These are phyloP conservation scores for Trichoderma sp. DNA, from an alignment of 2,329 filamentous ascomycete species.

Conservation along the genomic window DNA sequence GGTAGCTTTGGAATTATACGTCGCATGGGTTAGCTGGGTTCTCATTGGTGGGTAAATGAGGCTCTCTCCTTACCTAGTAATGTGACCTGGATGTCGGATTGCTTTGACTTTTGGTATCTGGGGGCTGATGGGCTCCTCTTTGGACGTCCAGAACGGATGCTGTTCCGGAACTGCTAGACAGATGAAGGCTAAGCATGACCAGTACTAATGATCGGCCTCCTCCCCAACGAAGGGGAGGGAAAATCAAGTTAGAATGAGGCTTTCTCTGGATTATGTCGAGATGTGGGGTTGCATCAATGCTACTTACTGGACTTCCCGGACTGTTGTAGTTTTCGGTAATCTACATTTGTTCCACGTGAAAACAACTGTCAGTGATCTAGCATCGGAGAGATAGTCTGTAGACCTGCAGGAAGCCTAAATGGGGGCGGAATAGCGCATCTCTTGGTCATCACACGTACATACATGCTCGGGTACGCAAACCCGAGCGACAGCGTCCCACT, in stretches of 20 bases:
- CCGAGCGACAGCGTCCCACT: constrained; percentile 76
- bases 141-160: constrained; percentile 75
- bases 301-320: constrained; percentile 63
- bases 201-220: constrained; percentile 56
- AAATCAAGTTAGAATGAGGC: constrained; percentile 3
- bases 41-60: constrained; percentile 14
- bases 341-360: constrained; percentile 39
- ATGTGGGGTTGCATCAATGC: constrained; percentile 18
- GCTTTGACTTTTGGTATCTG: constrained; percentile 63
- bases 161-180: constrained; percentile 69
- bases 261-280: constrained; percentile 1
- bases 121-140: constrained; percentile 63
- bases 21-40: not conserved
- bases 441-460: constrained; percentile 46
- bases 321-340: constrained; percentile 85
- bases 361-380: constrained; percentile 30
- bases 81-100: constrained; percentile 72
- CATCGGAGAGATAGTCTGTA: constrained; percentile 20
- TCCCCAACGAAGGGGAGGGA: not conserved
- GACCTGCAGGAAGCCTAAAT: constrained; percentile 11
- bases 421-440: not conserved
- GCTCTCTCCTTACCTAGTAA: constrained; percentile 54
- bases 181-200: constrained; percentile 79
- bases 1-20: constrained; percentile 15
- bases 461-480: constrained; percentile 80